These are phyloP conservation scores for Aspergillus ustus DNA, from an alignment of 2,329 filamentous ascomycete species.

Conservation along the genomic window DNA sequence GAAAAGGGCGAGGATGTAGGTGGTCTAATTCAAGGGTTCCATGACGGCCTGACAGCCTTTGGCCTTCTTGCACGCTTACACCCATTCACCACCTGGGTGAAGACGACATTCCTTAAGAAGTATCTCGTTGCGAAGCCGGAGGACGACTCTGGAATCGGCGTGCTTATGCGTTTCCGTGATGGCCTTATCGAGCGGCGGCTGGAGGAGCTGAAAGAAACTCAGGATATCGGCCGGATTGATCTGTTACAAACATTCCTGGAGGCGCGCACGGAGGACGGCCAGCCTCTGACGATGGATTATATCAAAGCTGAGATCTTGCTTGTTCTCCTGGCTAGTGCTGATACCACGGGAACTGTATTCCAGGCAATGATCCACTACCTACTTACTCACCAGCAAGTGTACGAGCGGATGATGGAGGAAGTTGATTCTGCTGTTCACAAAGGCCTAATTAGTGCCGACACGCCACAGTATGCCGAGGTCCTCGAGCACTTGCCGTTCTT, in stretches of 20 bases:
- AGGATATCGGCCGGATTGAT: conserved; percentile 52
- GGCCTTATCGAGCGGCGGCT: conserved; percentile 55
- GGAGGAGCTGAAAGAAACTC: conserved; percentile 53
- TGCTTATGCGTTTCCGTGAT: conserved; percentile 63
- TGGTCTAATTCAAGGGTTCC: conserved; percentile 60
- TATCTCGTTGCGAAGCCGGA: conserved; percentile 60
- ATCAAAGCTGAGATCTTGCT: conserved; percentile 60
- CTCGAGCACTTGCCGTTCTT: conserved; percentile 52
- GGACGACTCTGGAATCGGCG: conserved; percentile 59
- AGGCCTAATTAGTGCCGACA: conserved; percentile 35
- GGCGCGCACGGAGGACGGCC: conserved; percentile 50
- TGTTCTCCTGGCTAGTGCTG: conserved; percentile 57
- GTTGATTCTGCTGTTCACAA: conserved; percentile 47
- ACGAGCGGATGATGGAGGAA: conserved; percentile 53
- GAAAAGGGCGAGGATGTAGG: conserved; percentile 57
- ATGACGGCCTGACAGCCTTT: conserved; percentile 57
- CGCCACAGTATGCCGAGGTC: conserved; percentile 51
- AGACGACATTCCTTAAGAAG: conserved; percentile 57
- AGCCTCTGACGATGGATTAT: conserved; percentile 55
- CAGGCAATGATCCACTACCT: conserved; percentile 54
- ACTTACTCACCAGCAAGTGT: conserved; percentile 44
- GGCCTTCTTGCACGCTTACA: conserved; percentile 58
- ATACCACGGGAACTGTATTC: conserved; percentile 58
- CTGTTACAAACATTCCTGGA: conserved; percentile 58
- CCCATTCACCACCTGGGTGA: conserved; percentile 61